These are phyloP conservation scores for Ceratobasidium theobromae DNA, from an alignment of 1,284 basidiomycete genomes.

Conservation along the genomic window DNA sequence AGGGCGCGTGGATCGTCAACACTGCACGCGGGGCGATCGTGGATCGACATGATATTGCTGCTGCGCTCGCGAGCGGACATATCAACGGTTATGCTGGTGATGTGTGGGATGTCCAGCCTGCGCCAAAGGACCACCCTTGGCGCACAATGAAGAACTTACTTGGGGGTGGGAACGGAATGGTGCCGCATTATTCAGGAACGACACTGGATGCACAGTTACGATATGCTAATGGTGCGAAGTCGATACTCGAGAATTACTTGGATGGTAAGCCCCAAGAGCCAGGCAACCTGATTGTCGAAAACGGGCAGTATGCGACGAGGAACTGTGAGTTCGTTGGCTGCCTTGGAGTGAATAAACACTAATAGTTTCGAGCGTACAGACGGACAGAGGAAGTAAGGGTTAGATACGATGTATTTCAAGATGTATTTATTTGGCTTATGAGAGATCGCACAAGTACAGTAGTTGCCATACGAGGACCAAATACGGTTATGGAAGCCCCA, in stretches of 20 bases:
- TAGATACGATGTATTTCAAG: background rate
- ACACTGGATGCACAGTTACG: constrained; percentile 90
- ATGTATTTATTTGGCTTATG: background rate
- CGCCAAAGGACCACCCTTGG: constrained; percentile 81
- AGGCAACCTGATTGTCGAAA: constrained; percentile 78
- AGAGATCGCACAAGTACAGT: too few relatives aligned
- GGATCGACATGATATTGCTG: constrained; percentile 78
- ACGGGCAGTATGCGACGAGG: constrained; percentile 50
- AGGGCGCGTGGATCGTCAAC: constrained; percentile 89
- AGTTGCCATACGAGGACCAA: too few relatives aligned
- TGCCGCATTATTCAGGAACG: constrained; percentile 81
- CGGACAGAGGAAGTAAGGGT: constrained; percentile 7
- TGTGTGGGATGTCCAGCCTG: constrained; percentile 80
- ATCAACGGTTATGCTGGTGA: constrained; percentile 69
- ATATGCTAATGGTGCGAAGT: constrained; percentile 79
- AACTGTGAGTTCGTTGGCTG: constrained; percentile 38
- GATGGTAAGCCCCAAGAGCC: constrained; percentile 68
- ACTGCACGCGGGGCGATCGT: too few relatives aligned
- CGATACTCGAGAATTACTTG: constrained; percentile 82
- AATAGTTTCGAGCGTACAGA: constrained; percentile 7
- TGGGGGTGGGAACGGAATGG: constrained; percentile 79
- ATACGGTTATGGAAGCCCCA: too few relatives aligned
- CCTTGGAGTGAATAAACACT: background rate
- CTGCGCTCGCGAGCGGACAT: constrained; percentile 77
- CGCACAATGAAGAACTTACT: constrained; percentile 78